phyloP scores from a whole-genome alignment of 2,329 filamentous ascomycete species.

The Sarocladium strictum region DNA sequence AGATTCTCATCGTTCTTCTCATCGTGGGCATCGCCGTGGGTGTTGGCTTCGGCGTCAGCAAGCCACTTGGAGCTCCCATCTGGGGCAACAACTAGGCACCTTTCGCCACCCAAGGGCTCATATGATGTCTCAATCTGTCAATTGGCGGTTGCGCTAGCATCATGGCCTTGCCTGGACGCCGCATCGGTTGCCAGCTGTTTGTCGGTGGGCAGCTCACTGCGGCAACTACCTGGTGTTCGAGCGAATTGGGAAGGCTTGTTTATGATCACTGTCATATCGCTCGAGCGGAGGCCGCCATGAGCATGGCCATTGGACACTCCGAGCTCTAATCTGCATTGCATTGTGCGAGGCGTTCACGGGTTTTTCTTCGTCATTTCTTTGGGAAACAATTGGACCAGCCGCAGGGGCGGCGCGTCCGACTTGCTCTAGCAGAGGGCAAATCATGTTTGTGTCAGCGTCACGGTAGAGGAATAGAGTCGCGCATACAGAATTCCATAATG shows the following conservation, averaged over 20 bases:
- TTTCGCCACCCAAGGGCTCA: not conserved
- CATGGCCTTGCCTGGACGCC: not conserved
- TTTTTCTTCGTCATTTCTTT: not conserved
- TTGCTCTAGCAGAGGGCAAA: not conserved
- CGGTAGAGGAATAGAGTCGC: not conserved
- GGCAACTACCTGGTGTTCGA: not conserved
- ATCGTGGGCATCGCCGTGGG: conserved; percentile 48
- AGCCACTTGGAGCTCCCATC: conserved; percentile 52
- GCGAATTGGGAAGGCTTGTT: not conserved
- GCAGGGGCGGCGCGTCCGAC: not conserved
- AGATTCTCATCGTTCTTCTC: conserved; percentile 47
- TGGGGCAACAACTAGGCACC: conserved; percentile 35
- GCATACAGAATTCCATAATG: not conserved
- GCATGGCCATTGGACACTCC: not conserved
- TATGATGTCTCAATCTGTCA: not conserved
- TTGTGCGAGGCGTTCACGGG: conserved; percentile 5
- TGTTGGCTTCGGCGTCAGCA: conserved; percentile 56
- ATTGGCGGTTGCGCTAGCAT: not conserved
- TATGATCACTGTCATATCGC: not conserved
- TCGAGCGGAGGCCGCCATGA: not conserved
- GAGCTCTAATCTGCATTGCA: not conserved
- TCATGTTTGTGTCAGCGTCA: conserved; percentile 8
- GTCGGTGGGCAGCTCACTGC: not conserved
- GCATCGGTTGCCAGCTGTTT: not conserved
- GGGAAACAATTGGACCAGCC: not conserved